Conservation (phyloP, 371 early-diverging fungal genomes). For the Mortierella sp. region DNA sequence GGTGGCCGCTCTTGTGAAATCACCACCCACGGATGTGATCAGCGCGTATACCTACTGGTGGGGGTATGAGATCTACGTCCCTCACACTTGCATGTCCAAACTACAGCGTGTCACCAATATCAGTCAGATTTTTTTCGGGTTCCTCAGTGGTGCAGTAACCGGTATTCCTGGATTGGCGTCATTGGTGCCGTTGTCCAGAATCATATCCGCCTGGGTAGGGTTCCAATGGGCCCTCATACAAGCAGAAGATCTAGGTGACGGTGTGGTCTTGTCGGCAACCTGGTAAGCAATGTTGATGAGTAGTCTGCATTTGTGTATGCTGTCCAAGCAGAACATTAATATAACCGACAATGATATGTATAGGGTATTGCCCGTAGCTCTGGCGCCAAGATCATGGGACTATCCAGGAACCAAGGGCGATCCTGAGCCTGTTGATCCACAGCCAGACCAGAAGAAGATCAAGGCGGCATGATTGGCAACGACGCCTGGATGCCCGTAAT, state of each 20-base stretch:
- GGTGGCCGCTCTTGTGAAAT: constrained; percentile 18
- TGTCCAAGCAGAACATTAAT: not conserved
- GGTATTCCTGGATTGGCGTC: constrained; percentile 50
- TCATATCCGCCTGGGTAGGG: constrained; percentile 57
- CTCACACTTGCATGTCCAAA: constrained; percentile 53
- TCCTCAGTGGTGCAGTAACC: constrained; percentile 38
- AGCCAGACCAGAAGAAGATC: constrained; percentile 13
- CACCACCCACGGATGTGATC: constrained; percentile 40
- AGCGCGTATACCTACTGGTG: constrained; percentile 56
- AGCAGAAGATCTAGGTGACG: constrained; percentile 46
- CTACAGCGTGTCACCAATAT: constrained; percentile 48
- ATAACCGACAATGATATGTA: not conserved
- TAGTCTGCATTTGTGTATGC: not conserved
- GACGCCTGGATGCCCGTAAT: no score
- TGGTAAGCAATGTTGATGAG: constrained; percentile 34
- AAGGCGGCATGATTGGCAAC: constrained; percentile 6
- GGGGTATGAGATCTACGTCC: constrained; percentile 59
- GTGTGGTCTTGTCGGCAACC: constrained; percentile 55
- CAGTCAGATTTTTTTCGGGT: constrained; percentile 53
- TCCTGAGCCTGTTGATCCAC: constrained; percentile 4
- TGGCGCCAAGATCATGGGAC: constrained; percentile 56
- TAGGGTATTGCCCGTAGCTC: constrained; percentile 56
- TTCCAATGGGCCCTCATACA: constrained; percentile 55
- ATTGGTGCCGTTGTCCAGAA: constrained; percentile 46
- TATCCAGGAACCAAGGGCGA: constrained; percentile 23